Base-by-base conservation (phyloP, 306 rosid species). In the Phaseolus lunatus region DNA sequence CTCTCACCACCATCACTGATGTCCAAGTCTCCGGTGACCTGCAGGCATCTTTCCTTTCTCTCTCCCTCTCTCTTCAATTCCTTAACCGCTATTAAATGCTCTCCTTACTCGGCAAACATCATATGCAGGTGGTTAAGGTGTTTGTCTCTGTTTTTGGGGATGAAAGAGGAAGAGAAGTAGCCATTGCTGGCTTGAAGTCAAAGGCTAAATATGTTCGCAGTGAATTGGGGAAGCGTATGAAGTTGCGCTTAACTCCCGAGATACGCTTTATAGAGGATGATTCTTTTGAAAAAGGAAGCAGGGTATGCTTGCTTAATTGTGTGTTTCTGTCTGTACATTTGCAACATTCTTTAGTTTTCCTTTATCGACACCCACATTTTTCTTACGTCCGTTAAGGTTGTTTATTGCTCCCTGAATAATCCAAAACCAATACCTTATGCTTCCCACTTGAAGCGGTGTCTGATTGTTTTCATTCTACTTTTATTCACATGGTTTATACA, bases 91-190 rank as follows among this genome's bases (percentile, higher is more conserved):
- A 12, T 3, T 43, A 11, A 43, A 43, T 43, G 3, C 13, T 39
- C 9, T 39, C 44, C 44, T 39, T 9, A 9, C 44, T 9, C 13
- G 44, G 2, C 44, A 39, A 39, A 39, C 13, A 39, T 39, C 44
- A 9, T 9, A 9, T 75, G 31, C 79, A 94, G 96, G 92, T 95
- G 70, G 98, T 87, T 67, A 95, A 87, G 85, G 98, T 95, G 4
- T 95, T 82, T 86, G 92, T 95, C 23, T 95, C 97, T 31, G 96
- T 95, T 76, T 92, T 95, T 11, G 97, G 98, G 11, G 97, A 95
- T 78, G 97, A 88, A 85, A 88, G 93, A 87, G 97, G 97, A 72
- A 95, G 90, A 74, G 97, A 90, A 77, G 86, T 95, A 54, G 98
- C 98, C 78, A 53, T 95, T 23, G 91, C 97, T 2, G 98, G 98